Evolutionary conservation across 129 eudicot species (phyloP).

Genomic region (Flaveria sonorensis): DNA sequence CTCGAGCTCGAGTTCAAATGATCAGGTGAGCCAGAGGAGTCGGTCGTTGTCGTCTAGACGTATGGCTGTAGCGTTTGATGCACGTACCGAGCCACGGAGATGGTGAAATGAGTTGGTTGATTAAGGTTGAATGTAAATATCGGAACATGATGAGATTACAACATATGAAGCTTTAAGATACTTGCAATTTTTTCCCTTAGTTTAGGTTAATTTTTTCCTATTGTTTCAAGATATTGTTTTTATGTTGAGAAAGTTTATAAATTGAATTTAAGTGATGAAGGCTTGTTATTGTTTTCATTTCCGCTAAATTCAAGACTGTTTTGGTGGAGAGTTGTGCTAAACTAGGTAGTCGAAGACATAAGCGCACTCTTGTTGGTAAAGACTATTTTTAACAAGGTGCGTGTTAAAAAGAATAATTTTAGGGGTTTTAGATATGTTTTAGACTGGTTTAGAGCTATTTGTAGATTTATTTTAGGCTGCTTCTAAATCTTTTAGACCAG

Average conservation of each 20-base stretch:
- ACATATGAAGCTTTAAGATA: slow-evolving; percentile 30
- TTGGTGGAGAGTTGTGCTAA: background rate
- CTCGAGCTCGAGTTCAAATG: slow-evolving; percentile 59
- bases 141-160: slow-evolving; percentile 27
- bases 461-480: too few relatives aligned
- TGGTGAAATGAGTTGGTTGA: slow-evolving; percentile 38
- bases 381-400: too few relatives aligned
- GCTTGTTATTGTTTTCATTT: background rate
- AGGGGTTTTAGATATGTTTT: too few relatives aligned
- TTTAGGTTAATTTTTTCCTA: slow-evolving; percentile 27
- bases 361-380: too few relatives aligned
- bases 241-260: slow-evolving; percentile 25
- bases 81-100: slow-evolving; percentile 43
- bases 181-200: slow-evolving; percentile 16
- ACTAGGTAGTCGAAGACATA: too few relatives aligned
- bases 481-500: too few relatives aligned
- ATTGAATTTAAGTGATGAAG: slow-evolving; percentile 17
- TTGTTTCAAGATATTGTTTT: slow-evolving; percentile 32
- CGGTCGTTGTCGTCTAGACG: slow-evolving; percentile 53
- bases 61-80: slow-evolving; percentile 45
- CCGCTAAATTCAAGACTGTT: background rate
- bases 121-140: slow-evolving; percentile 33
- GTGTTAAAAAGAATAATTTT: too few relatives aligned
- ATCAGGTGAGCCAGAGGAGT: slow-evolving; percentile 50
- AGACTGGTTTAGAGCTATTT: too few relatives aligned